Percentiles rank a stretch among this genome's conserved stretches.
These are phyloP conservation scores for Fusarium kyushuense DNA, from an alignment of 2,329 filamentous ascomycete species.

Conservation along the genomic window DNA sequence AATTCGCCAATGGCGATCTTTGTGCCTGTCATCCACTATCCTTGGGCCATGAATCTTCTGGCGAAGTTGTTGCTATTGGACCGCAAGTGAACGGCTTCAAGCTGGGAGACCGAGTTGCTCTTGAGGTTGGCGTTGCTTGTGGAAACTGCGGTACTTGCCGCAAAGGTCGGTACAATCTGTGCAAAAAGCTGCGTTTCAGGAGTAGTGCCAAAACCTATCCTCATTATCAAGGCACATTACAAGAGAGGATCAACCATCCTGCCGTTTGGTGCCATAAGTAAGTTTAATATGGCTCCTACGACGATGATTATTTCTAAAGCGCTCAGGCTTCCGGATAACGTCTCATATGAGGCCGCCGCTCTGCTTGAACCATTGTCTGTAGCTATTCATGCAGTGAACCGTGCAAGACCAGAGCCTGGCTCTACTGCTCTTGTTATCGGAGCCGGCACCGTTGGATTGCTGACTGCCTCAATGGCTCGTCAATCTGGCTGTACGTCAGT, in stretches of 20 bases:
- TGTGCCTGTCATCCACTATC: conserved; percentile 74
- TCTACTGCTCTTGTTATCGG: conserved; percentile 73
- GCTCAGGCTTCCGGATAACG: conserved; percentile 66
- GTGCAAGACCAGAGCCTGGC: conserved; percentile 63
- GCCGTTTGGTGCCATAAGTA: conserved; percentile 73
- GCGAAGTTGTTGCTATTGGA: conserved; percentile 68
- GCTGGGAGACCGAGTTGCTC: conserved; percentile 68
- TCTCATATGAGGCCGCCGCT: conserved; percentile 70
- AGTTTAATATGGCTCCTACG: conserved; percentile 36
- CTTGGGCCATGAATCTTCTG: conserved; percentile 72
- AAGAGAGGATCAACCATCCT: conserved; percentile 72
- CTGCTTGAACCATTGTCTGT: conserved; percentile 72
- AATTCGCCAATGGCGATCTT: conserved; percentile 77
- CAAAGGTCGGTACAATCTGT: conserved; percentile 70
- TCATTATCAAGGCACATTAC: conserved; percentile 72
- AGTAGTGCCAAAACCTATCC: conserved; percentile 73
- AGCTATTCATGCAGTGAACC: conserved; percentile 70
- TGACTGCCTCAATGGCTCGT: conserved; percentile 72
- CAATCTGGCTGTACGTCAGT: conserved; percentile 70
- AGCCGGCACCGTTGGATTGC: conserved; percentile 71
- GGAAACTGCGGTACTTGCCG: conserved; percentile 64
- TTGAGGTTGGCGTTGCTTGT: conserved; percentile 69
- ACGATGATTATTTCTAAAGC: conserved; percentile 13
- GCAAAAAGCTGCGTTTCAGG: conserved; percentile 71
- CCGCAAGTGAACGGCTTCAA: conserved; percentile 64